Conservation (phyloP, 805 yeast genomes). For the Pichia deserticola region DNA sequence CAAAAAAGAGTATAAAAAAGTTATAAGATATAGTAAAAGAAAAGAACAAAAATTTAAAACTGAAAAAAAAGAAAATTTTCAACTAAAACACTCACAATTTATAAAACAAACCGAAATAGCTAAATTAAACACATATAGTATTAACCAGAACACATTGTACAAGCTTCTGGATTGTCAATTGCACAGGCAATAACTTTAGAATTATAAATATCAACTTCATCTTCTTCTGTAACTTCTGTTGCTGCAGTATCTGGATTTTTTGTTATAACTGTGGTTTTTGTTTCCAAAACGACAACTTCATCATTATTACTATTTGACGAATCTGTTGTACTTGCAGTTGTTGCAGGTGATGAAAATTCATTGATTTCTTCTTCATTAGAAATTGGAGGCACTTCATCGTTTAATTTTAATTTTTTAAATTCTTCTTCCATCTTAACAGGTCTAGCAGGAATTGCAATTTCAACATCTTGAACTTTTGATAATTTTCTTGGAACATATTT, state of each 20-base stretch:
- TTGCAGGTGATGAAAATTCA: background rate
- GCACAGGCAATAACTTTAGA: conserved; percentile 95
- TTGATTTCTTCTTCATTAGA: conserved; percentile 25
- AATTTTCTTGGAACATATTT: conserved; percentile 28
- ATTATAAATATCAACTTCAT: conserved; percentile 77
- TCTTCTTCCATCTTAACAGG: background rate
- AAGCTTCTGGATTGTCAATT: conserved; percentile 92
- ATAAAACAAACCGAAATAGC: background rate
- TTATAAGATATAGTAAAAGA: too few relatives aligned
- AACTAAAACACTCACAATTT: background rate
- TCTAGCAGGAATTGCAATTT: conserved; percentile 15
- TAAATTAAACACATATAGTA: background rate
- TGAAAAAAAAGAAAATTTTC: too few relatives aligned
- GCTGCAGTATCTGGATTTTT: conserved; percentile 7
- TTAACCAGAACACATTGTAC: conserved; percentile 98
- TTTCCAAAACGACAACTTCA: conserved; percentile 3
- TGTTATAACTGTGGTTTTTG: conserved; percentile 3
- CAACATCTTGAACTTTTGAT: conserved; percentile 23
- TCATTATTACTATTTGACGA: background rate
- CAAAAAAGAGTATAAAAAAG: too few relatives aligned
- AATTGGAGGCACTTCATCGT: conserved; percentile 7
- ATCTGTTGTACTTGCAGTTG: conserved; percentile 4
- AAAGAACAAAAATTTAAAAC: too few relatives aligned
- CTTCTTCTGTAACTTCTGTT: conserved; percentile 11
- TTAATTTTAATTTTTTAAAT: conserved; percentile 5